Conservation (phyloP, 106 monocot species). For the Dioscorea zingiberensis region DNA sequence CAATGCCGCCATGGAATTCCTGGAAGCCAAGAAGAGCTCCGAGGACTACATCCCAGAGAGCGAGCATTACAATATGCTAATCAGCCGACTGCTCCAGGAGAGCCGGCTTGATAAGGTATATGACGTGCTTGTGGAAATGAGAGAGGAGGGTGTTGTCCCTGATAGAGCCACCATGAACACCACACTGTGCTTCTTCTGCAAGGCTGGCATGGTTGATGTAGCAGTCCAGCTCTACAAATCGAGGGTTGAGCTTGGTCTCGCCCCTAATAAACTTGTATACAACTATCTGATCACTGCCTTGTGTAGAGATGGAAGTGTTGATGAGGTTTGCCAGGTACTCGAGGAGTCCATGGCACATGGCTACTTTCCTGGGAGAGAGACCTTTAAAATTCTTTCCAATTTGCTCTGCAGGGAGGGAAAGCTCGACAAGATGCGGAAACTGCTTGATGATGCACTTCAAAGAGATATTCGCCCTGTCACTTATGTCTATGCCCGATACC, state of each 20-base stretch:
- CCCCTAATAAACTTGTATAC: too few species aligned
- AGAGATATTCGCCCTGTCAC: too few species aligned
- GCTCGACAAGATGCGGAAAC: too few species aligned
- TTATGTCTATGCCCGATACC: too few species aligned
- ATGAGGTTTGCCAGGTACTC: slow-evolving; percentile 46
- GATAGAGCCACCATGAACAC: slow-evolving; percentile 52
- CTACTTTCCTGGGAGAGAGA: slow-evolving; percentile 53
- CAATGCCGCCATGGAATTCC: slow-evolving; percentile 43
- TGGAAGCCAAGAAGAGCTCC: slow-evolving; percentile 30
- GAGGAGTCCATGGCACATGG: slow-evolving; percentile 62
- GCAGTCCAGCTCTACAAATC: slow-evolving; percentile 62
- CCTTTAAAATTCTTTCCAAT: slow-evolving; percentile 44
- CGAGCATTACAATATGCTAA: slow-evolving; percentile 39
- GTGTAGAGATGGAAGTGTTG: too few species aligned
- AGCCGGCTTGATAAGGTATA: slow-evolving; percentile 54
- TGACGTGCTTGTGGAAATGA: slow-evolving; percentile 74
- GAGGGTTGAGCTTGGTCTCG: too few species aligned
- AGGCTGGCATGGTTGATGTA: slow-evolving; percentile 77
- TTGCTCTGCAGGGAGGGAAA: slow-evolving; percentile 49
- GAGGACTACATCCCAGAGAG: slow-evolving; percentile 46
- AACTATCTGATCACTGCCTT: too few species aligned
- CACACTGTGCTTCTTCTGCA: slow-evolving; percentile 83
- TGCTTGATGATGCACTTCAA: too few species aligned
- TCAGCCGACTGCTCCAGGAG: slow-evolving; percentile 32
- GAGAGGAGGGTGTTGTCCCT: slow-evolving; percentile 60